Conservation (phyloP, 2,329 filamentous ascomycete species). For the Tolypocladium paradoxum region DNA sequence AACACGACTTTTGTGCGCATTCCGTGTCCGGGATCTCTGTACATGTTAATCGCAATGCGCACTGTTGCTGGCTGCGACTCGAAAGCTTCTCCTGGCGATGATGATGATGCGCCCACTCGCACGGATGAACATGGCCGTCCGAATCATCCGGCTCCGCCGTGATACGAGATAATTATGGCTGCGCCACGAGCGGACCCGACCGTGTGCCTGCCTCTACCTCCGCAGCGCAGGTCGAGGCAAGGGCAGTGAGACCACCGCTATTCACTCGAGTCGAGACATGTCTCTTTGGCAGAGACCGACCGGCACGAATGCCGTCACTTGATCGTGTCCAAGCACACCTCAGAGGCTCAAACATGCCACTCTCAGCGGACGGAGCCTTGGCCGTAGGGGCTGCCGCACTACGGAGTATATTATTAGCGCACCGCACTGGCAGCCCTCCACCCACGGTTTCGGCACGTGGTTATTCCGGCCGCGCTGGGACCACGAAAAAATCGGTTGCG, state of each 20-base stretch:
- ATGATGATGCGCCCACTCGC: not conserved
- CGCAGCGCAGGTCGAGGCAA: not conserved
- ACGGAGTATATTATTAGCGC: too few species aligned
- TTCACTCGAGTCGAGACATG: not conserved
- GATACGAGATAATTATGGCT: not conserved
- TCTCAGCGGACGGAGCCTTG: too few species aligned
- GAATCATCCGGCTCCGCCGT: not conserved
- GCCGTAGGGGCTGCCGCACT: too few species aligned
- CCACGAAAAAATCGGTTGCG: constrained; percentile 1
- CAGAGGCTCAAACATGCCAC: too few species aligned
- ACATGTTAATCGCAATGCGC: not conserved
- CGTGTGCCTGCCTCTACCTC: too few species aligned
- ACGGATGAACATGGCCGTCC: not conserved
- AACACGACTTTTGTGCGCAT: not conserved
- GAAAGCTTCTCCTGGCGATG: not conserved
- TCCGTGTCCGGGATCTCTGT: not conserved
- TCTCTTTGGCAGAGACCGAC: too few species aligned
- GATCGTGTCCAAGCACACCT: not conserved
- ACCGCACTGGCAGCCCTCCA: too few species aligned
- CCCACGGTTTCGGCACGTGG: not conserved
- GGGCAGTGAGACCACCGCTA: not conserved
- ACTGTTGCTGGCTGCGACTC: not conserved
- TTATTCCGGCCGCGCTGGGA: not conserved
- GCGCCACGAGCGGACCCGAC: not conserved
- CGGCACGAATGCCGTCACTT: too few species aligned